Evolutionary conservation across 371 early-diverging fungal species (phyloP), one percentile per base, ranked within the genome.

Genomic region (Mucor indicus): DNA sequence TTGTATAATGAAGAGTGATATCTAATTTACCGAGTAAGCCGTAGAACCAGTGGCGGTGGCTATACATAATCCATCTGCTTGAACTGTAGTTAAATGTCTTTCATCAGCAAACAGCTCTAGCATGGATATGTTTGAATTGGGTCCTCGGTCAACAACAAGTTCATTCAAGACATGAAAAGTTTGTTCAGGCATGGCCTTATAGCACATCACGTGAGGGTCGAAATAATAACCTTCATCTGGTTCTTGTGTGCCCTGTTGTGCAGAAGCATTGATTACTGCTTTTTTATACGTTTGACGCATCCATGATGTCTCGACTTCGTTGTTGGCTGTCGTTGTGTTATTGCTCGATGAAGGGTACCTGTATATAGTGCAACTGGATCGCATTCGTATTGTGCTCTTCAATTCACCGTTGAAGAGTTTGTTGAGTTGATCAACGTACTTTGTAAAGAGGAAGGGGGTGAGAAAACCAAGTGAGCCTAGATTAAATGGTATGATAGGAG

Each of bases 1-100:
- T n/a, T n/a, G n/a, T n/a, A n/a, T n/a, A n/a, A n/a, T n/a, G n/a
- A n/a, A n/a, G n/a, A n/a, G n/a, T n/a, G n/a, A n/a, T n/a, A n/a
- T n/a, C n/a, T 33, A 16, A 30, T 76, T 79, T 70, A 89, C 81
- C 20, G 91, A 90, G 60, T 96, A 97, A 0, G 96, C 97, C 0
- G 97, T 97, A 0, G 92, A 92, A 9, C 97, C 97, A 0, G 97
- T 97, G 0, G 97, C 94, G 1, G 97, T 96, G 0, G 93, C 83
- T 38, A 98, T 74, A 36, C 89, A 86, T 43, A 97, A 65, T 0
- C 96, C 98, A 57, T 97, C 98, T 0, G 93, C 93, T 58, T 89
- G 90, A 1, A 90, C 83, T 2, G 86, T 87, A 1, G 93, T 92
- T 50, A 93, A 64, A 42, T 89, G 92, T 25, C 75, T 65, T 25